These are phyloP conservation scores for Coelastrella sp. DNA, from an alignment of 139 green algal genomes.

Conservation along the genomic window DNA sequence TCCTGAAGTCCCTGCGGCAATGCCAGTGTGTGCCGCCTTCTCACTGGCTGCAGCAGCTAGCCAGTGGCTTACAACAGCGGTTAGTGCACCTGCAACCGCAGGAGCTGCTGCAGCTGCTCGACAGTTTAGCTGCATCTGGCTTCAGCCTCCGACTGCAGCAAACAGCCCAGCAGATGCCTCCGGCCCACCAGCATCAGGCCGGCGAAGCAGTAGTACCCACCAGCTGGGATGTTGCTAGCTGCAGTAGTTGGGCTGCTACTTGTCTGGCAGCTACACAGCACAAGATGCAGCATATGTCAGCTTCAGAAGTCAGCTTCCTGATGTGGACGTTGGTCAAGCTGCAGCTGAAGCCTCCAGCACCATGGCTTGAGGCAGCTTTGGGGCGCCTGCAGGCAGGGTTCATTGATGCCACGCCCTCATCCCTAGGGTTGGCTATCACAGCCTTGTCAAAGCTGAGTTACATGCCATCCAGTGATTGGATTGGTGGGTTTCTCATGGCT, in stretches of 20 bases:
- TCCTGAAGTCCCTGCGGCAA: background rate
- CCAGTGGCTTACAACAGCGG: background rate
- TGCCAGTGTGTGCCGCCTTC: background rate
- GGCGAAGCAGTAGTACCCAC: background rate
- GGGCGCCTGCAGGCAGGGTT: slow-evolving; percentile 6
- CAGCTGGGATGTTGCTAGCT: background rate
- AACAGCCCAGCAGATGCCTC: background rate
- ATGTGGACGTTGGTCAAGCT: slow-evolving; percentile 17
- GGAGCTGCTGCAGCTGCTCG: slow-evolving; percentile 19
- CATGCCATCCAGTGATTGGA: slow-evolving; percentile 26
- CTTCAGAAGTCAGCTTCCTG: slow-evolving; percentile 1
- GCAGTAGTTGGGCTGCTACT: background rate
- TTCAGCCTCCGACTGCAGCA: slow-evolving; percentile 6
- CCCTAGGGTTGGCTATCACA: background rate
- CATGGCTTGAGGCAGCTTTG: slow-evolving; percentile 20
- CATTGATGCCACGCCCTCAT: background rate
- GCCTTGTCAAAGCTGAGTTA: slow-evolving; percentile 15
- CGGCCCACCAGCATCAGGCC: slow-evolving; percentile 14
- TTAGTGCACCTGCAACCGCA: background rate
- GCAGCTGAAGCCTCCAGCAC: slow-evolving; percentile 7
- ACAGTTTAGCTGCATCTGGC: slow-evolving; percentile 8
- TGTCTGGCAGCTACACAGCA: background rate
- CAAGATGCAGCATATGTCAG: background rate
- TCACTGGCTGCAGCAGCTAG: slow-evolving; percentile 28
- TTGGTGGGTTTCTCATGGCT: slow-evolving; percentile 40